phyloP scores from a whole-genome alignment of 2,329 filamentous ascomycete genomes.

The Waltergamsia citrina region DNA sequence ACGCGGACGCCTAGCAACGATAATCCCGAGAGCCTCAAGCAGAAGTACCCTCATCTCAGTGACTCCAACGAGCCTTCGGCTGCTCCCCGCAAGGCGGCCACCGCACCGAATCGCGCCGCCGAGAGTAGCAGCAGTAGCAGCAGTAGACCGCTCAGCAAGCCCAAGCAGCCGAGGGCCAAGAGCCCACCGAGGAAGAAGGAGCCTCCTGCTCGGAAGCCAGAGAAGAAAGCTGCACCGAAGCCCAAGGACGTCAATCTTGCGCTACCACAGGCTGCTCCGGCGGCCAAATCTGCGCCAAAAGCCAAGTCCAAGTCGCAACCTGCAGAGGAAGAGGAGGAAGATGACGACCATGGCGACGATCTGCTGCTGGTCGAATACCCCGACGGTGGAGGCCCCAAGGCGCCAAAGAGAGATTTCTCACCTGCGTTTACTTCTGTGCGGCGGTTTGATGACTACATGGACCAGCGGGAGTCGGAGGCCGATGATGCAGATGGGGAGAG shows the following conservation, averaged over 20 bases:
- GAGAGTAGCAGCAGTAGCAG: not conserved
- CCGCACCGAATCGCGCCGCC: no score
- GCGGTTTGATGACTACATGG: constrained; percentile 44
- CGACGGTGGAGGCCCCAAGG: constrained; percentile 29
- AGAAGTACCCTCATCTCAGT: constrained; percentile 58
- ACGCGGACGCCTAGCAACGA: constrained; percentile 57
- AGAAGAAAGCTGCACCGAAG: constrained; percentile 11
- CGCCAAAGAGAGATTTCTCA: constrained; percentile 31
- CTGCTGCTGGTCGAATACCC: constrained; percentile 52
- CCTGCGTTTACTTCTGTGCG: constrained; percentile 36
- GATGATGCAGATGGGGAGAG: constrained; percentile 37
- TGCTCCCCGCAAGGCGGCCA: not conserved
- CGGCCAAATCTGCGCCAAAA: constrained; percentile 17
- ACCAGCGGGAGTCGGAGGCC: constrained; percentile 33
- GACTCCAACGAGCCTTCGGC: constrained; percentile 11
- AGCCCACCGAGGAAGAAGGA: constrained; percentile 8
- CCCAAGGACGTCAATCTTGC: constrained; percentile 25
- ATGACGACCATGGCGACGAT: constrained; percentile 46
- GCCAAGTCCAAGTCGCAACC: constrained; percentile 15
- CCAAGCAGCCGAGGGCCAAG: constrained; percentile 4
- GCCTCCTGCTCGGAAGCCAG: constrained; percentile 5
- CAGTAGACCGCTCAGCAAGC: constrained; percentile 12
- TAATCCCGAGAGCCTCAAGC: constrained; percentile 52
- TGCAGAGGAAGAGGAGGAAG: constrained; percentile 41
- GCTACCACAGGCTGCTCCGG: constrained; percentile 19